Conservation (phyloP, 2,329 filamentous ascomycete species). For the Exserohilum rostratum region DNA sequence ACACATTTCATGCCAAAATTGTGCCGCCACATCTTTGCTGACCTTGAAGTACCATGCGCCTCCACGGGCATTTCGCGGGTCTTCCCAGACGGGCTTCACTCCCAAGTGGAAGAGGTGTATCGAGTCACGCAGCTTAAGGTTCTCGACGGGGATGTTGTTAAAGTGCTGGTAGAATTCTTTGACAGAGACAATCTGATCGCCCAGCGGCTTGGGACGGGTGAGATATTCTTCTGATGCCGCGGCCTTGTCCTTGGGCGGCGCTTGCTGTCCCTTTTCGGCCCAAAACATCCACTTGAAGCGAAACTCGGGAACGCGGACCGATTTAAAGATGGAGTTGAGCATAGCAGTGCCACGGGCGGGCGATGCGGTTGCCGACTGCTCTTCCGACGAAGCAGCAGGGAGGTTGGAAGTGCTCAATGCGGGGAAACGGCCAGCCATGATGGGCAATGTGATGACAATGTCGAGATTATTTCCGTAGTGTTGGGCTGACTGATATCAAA, state of each 20-base stretch:
- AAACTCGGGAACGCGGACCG: slow-evolving; percentile 57
- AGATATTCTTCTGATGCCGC: slow-evolving; percentile 48
- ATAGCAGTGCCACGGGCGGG: slow-evolving; percentile 80
- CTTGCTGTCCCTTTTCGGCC: slow-evolving; percentile 52
- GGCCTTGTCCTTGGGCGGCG: slow-evolving; percentile 27
- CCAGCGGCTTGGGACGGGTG: slow-evolving; percentile 53
- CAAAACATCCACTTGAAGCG: slow-evolving; percentile 60
- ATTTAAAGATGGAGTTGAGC: slow-evolving; percentile 57
- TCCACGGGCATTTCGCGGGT: slow-evolving; percentile 82
- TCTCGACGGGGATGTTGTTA: slow-evolving; percentile 77
- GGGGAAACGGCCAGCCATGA: slow-evolving; percentile 44
- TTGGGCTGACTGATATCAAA: slow-evolving; percentile 11
- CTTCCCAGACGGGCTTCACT: slow-evolving; percentile 84
- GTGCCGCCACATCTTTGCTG: slow-evolving; percentile 71
- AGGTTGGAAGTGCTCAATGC: slow-evolving; percentile 53
- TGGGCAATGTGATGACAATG: slow-evolving; percentile 2
- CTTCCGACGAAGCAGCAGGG: slow-evolving; percentile 65
- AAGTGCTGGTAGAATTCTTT: slow-evolving; percentile 58
- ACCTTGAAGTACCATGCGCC: slow-evolving; percentile 94
- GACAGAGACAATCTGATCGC: slow-evolving; percentile 53
- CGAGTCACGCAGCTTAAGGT: slow-evolving; percentile 68
- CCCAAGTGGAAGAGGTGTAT: slow-evolving; percentile 83
- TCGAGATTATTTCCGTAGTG: slow-evolving; percentile 2
- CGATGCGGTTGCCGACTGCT: slow-evolving; percentile 66
- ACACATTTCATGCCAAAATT: slow-evolving; percentile 82